Conservation (phyloP, 2,329 filamentous ascomycete species). For the Pezicula carpinea region DNA sequence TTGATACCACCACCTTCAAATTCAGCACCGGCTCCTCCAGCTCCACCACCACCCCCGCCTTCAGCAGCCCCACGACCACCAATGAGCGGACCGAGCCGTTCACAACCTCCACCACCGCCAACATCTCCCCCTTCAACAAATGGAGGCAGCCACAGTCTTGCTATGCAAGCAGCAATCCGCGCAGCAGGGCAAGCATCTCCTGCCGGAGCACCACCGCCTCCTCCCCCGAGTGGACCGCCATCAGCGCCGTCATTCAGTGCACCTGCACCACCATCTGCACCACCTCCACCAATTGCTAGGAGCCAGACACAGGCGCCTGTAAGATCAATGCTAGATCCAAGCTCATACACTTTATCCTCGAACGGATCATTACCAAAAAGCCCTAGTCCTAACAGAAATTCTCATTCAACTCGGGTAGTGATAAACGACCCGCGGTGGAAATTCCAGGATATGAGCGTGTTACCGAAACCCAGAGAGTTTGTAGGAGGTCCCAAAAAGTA, state of each 20-base stretch:
- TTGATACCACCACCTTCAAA: slow-evolving; percentile 30
- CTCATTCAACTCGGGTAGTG: slow-evolving; percentile 40
- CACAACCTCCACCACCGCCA: slow-evolving; percentile 29
- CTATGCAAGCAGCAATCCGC: slow-evolving; percentile 40
- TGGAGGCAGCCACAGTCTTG: slow-evolving; percentile 31
- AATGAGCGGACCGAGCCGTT: slow-evolving; percentile 6
- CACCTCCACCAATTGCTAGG: slow-evolving; percentile 34
- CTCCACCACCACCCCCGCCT: slow-evolving; percentile 26
- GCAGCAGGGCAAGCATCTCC: slow-evolving; percentile 38
- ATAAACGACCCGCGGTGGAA: slow-evolving; percentile 81
- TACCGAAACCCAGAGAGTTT: slow-evolving; percentile 84
- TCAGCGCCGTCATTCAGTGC: slow-evolving; percentile 27
- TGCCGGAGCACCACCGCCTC: slow-evolving; percentile 32
- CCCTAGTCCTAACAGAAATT: slow-evolving; percentile 40
- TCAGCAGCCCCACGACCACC: slow-evolving; percentile 31
- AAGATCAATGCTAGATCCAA: slow-evolving; percentile 67
- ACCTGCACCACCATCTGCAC: slow-evolving; percentile 34
- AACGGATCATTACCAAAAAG: slow-evolving; percentile 51
- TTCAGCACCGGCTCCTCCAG: slow-evolving; percentile 32
- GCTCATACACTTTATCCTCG: slow-evolving; percentile 66
- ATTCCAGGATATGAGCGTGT: slow-evolving; percentile 75
- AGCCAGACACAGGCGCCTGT: slow-evolving; percentile 37
- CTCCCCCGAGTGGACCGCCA: slow-evolving; percentile 38
- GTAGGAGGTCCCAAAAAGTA: slow-evolving; percentile 72
- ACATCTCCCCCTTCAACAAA: slow-evolving; percentile 31